phyloP scores from a whole-genome alignment of 306 rosid genomes.

The Quercus ilex region DNA sequence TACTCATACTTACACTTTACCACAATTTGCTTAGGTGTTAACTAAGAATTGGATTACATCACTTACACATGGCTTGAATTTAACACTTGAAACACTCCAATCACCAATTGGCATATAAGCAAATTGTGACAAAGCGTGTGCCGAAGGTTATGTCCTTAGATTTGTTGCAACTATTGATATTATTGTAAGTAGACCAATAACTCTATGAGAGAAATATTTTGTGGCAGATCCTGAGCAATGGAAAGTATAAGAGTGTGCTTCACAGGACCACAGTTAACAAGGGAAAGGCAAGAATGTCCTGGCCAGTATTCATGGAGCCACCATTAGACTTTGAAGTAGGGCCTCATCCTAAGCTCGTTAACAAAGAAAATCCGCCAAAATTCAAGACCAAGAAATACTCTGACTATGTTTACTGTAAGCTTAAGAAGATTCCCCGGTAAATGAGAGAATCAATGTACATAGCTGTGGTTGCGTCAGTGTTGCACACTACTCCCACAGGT shows the following conservation, averaged over 20 bases:
- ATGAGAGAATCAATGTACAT: neutral
- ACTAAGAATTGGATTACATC: too few species aligned
- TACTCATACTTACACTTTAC: too few species aligned
- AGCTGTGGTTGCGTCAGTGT: too few species aligned
- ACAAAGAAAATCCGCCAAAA: conserved; percentile 53
- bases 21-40: too few species aligned
- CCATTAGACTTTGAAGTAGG: conserved; percentile 41
- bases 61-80: too few species aligned
- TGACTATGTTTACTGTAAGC: conserved; percentile 57
- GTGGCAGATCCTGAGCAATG: conserved; percentile 69
- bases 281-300: conserved; percentile 56
- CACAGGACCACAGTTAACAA: conserved; percentile 69
- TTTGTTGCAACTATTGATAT: too few species aligned
- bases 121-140: too few species aligned
- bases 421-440: conserved; percentile 58
- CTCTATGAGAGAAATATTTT: neutral
- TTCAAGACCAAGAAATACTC: conserved; percentile 55
- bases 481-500: too few species aligned
- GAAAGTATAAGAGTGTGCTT: conserved; percentile 53
- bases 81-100: too few species aligned
- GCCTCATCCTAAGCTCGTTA: conserved; percentile 46
- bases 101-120: too few species aligned
- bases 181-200: too few species aligned
- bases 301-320: conserved; percentile 79
- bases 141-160: too few species aligned